These are phyloP conservation scores for Chytriomyces confervae DNA, from an alignment of 192 early-diverging fungal genomes.

Conservation along the genomic window DNA sequence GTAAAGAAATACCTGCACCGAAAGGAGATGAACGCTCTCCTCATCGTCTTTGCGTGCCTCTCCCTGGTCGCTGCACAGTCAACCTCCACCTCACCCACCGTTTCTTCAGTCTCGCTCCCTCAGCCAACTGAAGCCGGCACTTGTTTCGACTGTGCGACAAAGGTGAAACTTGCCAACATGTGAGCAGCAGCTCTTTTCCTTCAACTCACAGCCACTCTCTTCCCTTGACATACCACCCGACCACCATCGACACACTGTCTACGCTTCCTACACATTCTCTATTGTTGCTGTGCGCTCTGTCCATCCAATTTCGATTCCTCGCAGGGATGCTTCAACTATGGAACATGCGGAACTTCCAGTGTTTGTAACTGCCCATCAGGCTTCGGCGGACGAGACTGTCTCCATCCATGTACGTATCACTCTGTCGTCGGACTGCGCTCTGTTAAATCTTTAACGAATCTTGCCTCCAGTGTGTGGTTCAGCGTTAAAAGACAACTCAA, in stretches of 20 bases:
- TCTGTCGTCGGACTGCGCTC: not conserved
- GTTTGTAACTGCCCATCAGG: slow-evolving; percentile 46
- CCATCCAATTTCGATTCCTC: slow-evolving; percentile 4
- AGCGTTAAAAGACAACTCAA: slow-evolving; percentile 1
- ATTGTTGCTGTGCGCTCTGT: not conserved
- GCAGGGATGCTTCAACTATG: slow-evolving; percentile 54
- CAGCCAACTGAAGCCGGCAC: slow-evolving; percentile 22
- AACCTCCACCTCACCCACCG: not conserved
- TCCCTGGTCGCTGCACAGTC: not conserved
- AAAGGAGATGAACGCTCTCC: no score
- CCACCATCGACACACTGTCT: not conserved
- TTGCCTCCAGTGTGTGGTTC: slow-evolving; percentile 41
- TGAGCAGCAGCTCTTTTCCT: no score
- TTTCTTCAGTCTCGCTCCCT: not conserved
- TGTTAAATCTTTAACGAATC: not conserved
- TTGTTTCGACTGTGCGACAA: slow-evolving; percentile 49
- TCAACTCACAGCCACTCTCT: no score
- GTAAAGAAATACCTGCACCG: no score
- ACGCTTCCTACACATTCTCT: not conserved
- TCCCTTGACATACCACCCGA: no score
- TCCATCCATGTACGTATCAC: slow-evolving; percentile 20
- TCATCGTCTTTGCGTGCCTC: not conserved
- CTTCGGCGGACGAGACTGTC: slow-evolving; percentile 53
- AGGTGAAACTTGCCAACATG: slow-evolving; percentile 4
- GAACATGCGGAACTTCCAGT: slow-evolving; percentile 33